Base-by-base conservation (phyloP, 1,139 yeast genomes). In the Yamadazyma atlantica region DNA sequence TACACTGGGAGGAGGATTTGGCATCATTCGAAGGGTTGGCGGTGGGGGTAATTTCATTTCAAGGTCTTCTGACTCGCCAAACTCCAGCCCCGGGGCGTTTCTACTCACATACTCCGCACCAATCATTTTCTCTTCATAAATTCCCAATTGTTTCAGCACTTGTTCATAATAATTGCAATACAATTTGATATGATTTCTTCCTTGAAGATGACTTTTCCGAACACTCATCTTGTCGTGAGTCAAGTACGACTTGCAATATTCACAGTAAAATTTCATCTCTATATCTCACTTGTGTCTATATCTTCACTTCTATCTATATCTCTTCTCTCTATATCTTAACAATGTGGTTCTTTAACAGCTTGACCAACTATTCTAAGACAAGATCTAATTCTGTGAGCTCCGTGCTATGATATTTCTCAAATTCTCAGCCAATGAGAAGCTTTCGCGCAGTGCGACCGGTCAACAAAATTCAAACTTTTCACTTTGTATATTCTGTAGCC, bases 161-260 rank as follows among this genome's bases (percentile, higher is more conserved):
- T 59, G 60, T 53, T 82, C 87, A 51, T 85, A 89, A 64, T 87
- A 89, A 44, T 84, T 85, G 42, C 89, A 80, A 42, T 85, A 87
- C 42, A 78, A 73, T 48, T 78, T 75, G 36, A 86, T 70, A 58
- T 90, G 97, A 57, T 85, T 83, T 52, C 79, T 78, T 11, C 97
- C 97, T 35, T 76, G 67, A 35, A 86, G 64, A 60, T 90, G 97
- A 30, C 90, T 82, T 54, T 85, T 82, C 32, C 96, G 67, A 37
- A 89, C 97, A 63, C 95, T 85, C 57, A 81, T 70, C 22, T 95
- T 85, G 61, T 88, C 96, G 56, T 89, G 97, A 2, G 96, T 89
- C 43, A 89, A 69, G 53, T 85, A 84, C 17, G 90, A 80, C 61
- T 82, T 82, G 58, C 97, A 89, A 56, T 88, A 89, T 53, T 85